A percentile compares a stretch with the other conserved stretches of the same genome.
Conservation (phyloP, 371 early-diverging fungal genomes). For the Mucor irregularis region DNA sequence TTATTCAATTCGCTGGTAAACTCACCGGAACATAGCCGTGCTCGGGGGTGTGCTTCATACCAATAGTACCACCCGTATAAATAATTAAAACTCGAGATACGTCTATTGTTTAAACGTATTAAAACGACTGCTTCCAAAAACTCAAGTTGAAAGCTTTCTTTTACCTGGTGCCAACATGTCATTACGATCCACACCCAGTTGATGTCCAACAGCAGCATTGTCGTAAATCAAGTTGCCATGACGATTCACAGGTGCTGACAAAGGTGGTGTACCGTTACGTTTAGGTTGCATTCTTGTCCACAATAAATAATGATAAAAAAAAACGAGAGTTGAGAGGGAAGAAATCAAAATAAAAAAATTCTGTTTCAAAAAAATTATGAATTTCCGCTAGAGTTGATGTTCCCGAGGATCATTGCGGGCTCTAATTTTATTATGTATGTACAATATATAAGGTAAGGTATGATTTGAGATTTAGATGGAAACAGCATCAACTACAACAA, state of each 20-base stretch:
- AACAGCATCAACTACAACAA: too few relatives aligned
- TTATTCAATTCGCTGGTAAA: too few relatives aligned
- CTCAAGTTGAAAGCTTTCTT: too few relatives aligned
- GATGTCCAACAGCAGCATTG: slow-evolving; percentile 50
- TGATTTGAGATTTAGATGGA: too few relatives aligned
- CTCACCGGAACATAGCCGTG: slow-evolving; percentile 80
- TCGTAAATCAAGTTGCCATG: slow-evolving; percentile 25
- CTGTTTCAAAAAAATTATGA: neutral
- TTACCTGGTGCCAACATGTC: slow-evolving; percentile 55
- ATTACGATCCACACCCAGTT: slow-evolving; percentile 47
- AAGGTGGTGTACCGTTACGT: neutral
- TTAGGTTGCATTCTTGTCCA: neutral
- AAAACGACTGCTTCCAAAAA: too few relatives aligned
- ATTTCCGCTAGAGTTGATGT: too few relatives aligned
- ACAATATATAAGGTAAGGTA: too few relatives aligned
- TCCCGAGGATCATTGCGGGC: too few relatives aligned
- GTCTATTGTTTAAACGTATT: slow-evolving; percentile 48
- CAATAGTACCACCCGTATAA: slow-evolving; percentile 96
- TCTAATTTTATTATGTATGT: too few relatives aligned
- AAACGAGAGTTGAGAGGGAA: neutral
- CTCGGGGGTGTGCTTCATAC: slow-evolving; percentile 81
- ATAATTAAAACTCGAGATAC: slow-evolving; percentile 84
- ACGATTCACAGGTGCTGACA: neutral
- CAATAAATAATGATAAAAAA: neutral
- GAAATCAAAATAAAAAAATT: neutral